These are phyloP conservation scores for Phytopythium sindhum DNA, from an alignment of 352 stramenopile species.

Conservation along the genomic window DNA sequence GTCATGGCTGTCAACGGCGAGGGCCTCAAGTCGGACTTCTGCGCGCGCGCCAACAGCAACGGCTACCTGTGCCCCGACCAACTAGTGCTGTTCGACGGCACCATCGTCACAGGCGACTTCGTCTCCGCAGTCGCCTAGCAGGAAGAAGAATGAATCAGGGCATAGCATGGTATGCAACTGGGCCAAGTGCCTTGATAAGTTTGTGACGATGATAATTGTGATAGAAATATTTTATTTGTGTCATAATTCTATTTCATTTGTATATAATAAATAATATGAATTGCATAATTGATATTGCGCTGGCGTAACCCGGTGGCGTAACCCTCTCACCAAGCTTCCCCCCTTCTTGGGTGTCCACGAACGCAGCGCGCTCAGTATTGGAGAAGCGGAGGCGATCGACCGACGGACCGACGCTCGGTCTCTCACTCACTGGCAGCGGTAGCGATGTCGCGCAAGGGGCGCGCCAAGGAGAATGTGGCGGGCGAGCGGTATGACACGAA, in stretches of 20 bases:
- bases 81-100: constrained; percentile 58
- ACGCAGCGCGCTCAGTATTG: too few relatives aligned
- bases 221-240: not conserved
- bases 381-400: too few relatives aligned
- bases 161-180: too few relatives aligned
- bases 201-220: not conserved
- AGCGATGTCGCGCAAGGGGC: constrained; percentile 56
- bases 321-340: too few relatives aligned
- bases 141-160: not conserved
- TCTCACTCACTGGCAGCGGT: constrained; percentile 2
- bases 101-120: constrained; percentile 51
- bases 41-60: constrained; percentile 43
- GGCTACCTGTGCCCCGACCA: constrained; percentile 72
- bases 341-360: too few relatives aligned
- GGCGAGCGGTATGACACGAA: constrained; percentile 86
- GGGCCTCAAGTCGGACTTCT: constrained; percentile 72
- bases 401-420: too few relatives aligned
- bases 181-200: too few relatives aligned
- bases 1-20: constrained; percentile 83
- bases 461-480: constrained; percentile 69
- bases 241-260: too few relatives aligned
- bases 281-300: not conserved
- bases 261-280: not conserved
- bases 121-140: constrained; percentile 38
- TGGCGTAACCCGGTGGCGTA: too few relatives aligned